Conservation (phyloP, 352 stramenopile genomes). For the Globisporangium megalacanthum region DNA sequence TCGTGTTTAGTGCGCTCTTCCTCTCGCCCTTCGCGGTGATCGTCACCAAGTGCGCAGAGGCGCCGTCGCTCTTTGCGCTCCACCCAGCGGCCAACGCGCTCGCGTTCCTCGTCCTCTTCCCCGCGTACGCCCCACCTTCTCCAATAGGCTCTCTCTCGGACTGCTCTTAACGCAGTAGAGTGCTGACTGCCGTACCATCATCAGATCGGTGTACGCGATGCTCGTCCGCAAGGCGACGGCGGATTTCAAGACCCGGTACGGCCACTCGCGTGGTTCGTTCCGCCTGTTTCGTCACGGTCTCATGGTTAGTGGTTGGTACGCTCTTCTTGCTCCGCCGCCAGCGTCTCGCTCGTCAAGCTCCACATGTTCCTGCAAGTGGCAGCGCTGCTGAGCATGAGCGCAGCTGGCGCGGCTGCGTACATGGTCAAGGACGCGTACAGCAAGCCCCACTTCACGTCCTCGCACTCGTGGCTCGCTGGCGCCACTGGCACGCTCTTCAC, state of each 20-base stretch:
- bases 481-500: conserved; percentile 34
- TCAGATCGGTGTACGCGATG: conserved; percentile 53
- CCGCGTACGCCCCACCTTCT: conserved; percentile 21
- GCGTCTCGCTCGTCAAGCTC: conserved; percentile 33
- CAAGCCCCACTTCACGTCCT: conserved; percentile 64
- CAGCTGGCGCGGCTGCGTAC: conserved; percentile 36
- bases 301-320: too few species aligned
- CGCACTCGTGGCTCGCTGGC: conserved; percentile 65
- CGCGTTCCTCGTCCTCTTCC: conserved; percentile 56
- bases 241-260: conserved; percentile 42
- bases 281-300: too few species aligned
- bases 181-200: conserved; percentile 3
- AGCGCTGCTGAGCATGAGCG: conserved; percentile 37
- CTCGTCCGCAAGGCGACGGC: conserved; percentile 40
- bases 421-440: conserved; percentile 51
- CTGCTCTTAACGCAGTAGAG: background rate
- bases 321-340: conserved; percentile 1
- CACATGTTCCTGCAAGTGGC: conserved; percentile 48
- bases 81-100: conserved; percentile 60
- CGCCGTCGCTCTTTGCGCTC: conserved; percentile 45
- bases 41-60: conserved; percentile 24
- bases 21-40: conserved; percentile 41
- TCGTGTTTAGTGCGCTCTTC: conserved; percentile 48
- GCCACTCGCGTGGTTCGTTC: background rate
- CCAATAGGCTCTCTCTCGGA: background rate